Evolutionary conservation across 1,284 basidiomycete species (phyloP).

Genomic region (Xerocomus minutiporus): DNA sequence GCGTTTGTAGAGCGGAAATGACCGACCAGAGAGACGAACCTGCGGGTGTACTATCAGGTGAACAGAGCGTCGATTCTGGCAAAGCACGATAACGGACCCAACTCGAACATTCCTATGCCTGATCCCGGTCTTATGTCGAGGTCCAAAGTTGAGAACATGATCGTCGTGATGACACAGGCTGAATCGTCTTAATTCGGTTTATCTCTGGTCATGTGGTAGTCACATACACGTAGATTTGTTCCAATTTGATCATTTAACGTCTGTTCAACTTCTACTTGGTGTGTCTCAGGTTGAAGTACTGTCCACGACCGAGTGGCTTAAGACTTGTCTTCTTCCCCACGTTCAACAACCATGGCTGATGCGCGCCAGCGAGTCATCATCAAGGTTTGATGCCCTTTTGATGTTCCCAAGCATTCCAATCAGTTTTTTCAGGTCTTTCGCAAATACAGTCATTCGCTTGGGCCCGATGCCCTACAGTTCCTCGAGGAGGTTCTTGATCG

Average conservation of each 20-base stretch:
- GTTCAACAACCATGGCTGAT: conserved; percentile 33
- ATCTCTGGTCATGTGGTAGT: not conserved
- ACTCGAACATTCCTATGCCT: conserved; percentile 72
- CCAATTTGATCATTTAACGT: not conserved
- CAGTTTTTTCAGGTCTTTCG: conserved; percentile 57
- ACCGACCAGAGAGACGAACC: conserved; percentile 80
- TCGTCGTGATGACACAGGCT: not conserved
- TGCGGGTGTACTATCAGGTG: conserved; percentile 27
- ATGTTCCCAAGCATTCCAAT: not conserved
- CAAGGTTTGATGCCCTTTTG: conserved; percentile 42
- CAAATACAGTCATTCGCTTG: conserved; percentile 79
- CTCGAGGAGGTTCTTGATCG: conserved; percentile 64
- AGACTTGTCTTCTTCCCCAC: not conserved
- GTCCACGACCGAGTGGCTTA: not conserved
- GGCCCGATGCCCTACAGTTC: conserved; percentile 67
- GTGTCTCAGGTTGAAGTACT: not conserved
- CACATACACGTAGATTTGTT: not conserved
- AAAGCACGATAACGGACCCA: conserved; percentile 46
- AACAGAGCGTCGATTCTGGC: not conserved
- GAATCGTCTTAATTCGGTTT: conserved; percentile 15
- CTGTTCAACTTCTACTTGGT: not conserved
- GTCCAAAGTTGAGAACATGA: conserved; percentile 64
- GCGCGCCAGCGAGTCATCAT: conserved; percentile 57
- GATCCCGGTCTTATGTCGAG: conserved; percentile 75
- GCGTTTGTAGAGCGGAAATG: conserved; percentile 61